Evolutionary conservation across 805 yeast species (phyloP).

Genomic region (Blastobotrys attinorum): DNA sequence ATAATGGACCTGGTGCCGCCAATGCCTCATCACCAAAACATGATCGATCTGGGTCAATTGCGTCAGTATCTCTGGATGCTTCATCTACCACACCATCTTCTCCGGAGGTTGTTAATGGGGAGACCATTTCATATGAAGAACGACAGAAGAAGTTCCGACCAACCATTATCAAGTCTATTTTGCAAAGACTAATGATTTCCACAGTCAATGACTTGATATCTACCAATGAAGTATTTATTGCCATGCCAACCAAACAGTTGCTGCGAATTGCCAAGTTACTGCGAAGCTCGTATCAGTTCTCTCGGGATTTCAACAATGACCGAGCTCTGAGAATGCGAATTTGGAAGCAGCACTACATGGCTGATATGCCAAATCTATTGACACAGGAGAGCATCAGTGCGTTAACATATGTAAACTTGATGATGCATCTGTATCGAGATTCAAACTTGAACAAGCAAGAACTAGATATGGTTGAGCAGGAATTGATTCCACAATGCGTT

Average conservation of each 20-base stretch:
- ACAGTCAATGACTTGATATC: conserved; percentile 74
- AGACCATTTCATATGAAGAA: background rate
- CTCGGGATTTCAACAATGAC: conserved; percentile 81
- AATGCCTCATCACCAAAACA: background rate
- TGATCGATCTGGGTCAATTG: conserved; percentile 2
- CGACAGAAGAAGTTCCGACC: conserved; percentile 43
- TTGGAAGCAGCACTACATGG: conserved; percentile 89
- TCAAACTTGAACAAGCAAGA: conserved; percentile 31
- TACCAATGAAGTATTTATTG: conserved; percentile 47
- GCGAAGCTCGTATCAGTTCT: conserved; percentile 67
- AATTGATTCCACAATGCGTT: conserved; percentile 60
- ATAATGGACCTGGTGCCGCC: conserved; percentile 30
- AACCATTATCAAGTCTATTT: conserved; percentile 85
- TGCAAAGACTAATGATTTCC: conserved; percentile 85
- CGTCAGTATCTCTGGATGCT: conserved; percentile 12
- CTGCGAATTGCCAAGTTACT: conserved; percentile 52
- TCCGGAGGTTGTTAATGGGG: conserved; percentile 1
- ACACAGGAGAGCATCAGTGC: conserved; percentile 89
- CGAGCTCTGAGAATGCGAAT: conserved; percentile 79
- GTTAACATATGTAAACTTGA: conserved; percentile 72
- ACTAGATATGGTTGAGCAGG: conserved; percentile 27
- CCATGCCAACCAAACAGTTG: conserved; percentile 60
- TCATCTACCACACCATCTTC: too few relatives aligned
- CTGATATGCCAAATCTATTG: conserved; percentile 81
- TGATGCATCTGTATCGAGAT: conserved; percentile 74